Evolutionary conservation across 345 rosid genomes (phyloP).

Genomic region (Theobroma cacao): DNA sequence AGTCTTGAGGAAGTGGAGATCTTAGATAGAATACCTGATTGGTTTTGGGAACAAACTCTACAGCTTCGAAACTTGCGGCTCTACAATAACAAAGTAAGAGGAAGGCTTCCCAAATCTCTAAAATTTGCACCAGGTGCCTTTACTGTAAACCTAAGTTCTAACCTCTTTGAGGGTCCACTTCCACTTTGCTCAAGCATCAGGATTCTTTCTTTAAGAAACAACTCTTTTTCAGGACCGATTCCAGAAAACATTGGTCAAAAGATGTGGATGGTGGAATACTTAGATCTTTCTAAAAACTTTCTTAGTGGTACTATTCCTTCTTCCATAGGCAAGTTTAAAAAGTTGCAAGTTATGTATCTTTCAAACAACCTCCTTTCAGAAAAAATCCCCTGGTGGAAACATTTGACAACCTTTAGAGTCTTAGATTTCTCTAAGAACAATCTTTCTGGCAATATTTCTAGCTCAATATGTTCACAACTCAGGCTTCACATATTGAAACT

Average conservation of each 20-base stretch:
- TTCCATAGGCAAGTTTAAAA: slow-evolving; percentile 5
- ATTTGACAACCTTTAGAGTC: neutral
- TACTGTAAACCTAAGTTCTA: neutral
- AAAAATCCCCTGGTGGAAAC: slow-evolving; percentile 12
- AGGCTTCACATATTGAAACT: slow-evolving; percentile 9
- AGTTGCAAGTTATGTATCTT: slow-evolving; percentile 10
- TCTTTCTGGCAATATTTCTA: slow-evolving; percentile 24
- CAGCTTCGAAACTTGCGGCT: slow-evolving; percentile 7
- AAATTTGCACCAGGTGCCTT: neutral
- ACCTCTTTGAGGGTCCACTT: slow-evolving; percentile 17
- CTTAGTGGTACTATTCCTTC: too few relatives aligned
- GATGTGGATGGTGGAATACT: neutral
- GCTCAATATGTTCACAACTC: slow-evolving; percentile 10
- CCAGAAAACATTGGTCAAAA: neutral
- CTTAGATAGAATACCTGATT: slow-evolving; percentile 17
- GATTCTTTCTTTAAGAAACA: slow-evolving; percentile 8
- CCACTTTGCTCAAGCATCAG: slow-evolving; percentile 15
- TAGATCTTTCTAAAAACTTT: slow-evolving; percentile 27
- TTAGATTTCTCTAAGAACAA: slow-evolving; percentile 27
- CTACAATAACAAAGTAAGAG: neutral
- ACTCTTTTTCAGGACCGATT: slow-evolving; percentile 17
- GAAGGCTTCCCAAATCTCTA: slow-evolving; percentile 11
- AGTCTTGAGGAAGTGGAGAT: slow-evolving; percentile 18
- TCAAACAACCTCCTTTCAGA: slow-evolving; percentile 27
- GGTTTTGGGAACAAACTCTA: slow-evolving; percentile 23